Conservation (phyloP, 371 early-diverging fungal species). For the Mucor saturninus region DNA sequence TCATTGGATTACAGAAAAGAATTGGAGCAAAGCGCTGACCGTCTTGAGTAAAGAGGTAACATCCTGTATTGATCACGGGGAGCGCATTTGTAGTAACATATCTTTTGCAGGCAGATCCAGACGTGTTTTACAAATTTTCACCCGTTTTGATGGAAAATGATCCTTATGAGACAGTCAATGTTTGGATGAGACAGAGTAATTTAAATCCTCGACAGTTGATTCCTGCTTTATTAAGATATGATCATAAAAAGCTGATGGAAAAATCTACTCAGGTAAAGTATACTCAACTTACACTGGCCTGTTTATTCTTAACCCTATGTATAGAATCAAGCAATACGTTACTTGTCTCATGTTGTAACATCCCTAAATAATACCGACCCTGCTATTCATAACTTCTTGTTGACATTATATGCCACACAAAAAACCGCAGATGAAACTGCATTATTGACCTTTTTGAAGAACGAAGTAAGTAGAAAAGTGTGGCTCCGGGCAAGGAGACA, state of each 20-base stretch:
- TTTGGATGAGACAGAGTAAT: slow-evolving; percentile 77
- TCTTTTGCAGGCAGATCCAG: slow-evolving; percentile 53
- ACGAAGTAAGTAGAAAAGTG: slow-evolving; percentile 61
- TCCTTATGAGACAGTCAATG: slow-evolving; percentile 79
- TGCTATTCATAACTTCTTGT: slow-evolving; percentile 89
- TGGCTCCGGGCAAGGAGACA: no score
- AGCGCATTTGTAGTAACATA: neutral
- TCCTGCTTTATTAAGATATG: slow-evolving; percentile 83
- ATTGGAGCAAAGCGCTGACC: slow-evolving; percentile 77
- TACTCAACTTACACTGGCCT: neutral
- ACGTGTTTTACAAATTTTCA: slow-evolving; percentile 83
- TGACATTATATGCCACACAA: slow-evolving; percentile 84
- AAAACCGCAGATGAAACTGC: slow-evolving; percentile 65
- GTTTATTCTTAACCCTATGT: neutral
- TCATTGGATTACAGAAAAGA: slow-evolving; percentile 78
- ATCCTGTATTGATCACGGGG: no score
- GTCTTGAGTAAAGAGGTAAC: slow-evolving; percentile 77
- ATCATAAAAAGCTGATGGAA: slow-evolving; percentile 51
- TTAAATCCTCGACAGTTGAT: slow-evolving; percentile 81
- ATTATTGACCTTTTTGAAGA: slow-evolving; percentile 71
- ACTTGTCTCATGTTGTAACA: slow-evolving; percentile 81
- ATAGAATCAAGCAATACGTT: slow-evolving; percentile 89
- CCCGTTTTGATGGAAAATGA: slow-evolving; percentile 78
- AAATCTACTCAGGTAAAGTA: slow-evolving; percentile 30
- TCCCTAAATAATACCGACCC: slow-evolving; percentile 80